Base-by-base conservation (phyloP, 257 asterid genomes). In the Ajuga chamaepitys region DNA sequence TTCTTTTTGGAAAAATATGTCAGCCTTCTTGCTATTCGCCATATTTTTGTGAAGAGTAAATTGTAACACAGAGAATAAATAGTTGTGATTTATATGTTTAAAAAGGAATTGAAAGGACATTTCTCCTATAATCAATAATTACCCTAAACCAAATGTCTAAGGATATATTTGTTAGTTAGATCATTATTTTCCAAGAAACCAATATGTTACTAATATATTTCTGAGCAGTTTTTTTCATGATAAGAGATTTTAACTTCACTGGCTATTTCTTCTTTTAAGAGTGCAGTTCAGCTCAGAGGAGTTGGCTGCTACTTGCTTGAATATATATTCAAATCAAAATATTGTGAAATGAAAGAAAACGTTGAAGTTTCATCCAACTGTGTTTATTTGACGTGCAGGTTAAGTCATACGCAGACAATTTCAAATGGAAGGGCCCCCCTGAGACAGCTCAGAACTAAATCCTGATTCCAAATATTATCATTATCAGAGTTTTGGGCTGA, bases 391-490 rank as follows among this genome's bases (percentile, higher is more conserved):
- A 12, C n/a, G 69, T 70, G 65, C 85, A 94, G 97, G 67, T 79
- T 60, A 94, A 82, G 80, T 62, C 97, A 17, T 90, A 94, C 51
- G 96, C 97, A 0, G 99, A 94, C 75, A 94, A 88, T 87, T 91
- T 91, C 86, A 91, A 88, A 79, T 91, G 91, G 95, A 90, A 90
- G 84, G 97, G 99, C 37, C 95, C 92, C 71, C 94, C 96, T 22
- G 73, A 77, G 62, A 24, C 81, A 9, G 72, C 73, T 62, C 80
- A 47, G 61, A 76, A 69, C 40, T 85, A 67, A 81, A 45, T 60
- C 14, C 41, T 41, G 14, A 7, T 68, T 52, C 57, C 22, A 10
- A 20, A 14, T 20, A 64, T 12, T 41, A 70, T 62, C 67, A 21
- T 53, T 45, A 2, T 42, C 25, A 4, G 14, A 32, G 25, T 20